Conservation (phyloP, 345 rosid genomes). For the Dipteronia sinensis region DNA sequence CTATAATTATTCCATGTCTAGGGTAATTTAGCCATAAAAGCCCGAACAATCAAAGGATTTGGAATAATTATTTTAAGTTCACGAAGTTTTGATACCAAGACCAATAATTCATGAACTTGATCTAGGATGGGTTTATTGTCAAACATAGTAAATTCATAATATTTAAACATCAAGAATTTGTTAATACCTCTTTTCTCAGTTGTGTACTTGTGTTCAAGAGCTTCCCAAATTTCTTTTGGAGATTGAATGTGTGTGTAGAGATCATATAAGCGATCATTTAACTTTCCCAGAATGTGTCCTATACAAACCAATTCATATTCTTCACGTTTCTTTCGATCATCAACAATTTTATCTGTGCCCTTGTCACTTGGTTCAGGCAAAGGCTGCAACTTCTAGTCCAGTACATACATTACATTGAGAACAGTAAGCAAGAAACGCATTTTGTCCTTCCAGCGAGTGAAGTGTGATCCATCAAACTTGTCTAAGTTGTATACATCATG, state of each 20-base stretch:
- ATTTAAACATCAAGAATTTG: neutral
- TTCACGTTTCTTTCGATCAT: neutral
- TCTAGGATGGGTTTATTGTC: neutral
- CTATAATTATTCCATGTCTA: neutral
- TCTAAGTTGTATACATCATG: neutral
- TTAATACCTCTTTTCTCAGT: neutral
- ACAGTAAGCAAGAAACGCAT: neutral
- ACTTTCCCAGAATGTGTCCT: neutral
- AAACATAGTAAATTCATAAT: neutral
- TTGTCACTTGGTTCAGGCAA: neutral
- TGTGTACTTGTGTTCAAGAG: neutral
- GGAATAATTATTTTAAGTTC: neutral
- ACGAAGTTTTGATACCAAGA: neutral
- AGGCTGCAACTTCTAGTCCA: no score
- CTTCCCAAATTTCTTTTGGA: neutral
- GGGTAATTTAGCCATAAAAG: neutral
- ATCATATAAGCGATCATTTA: neutral
- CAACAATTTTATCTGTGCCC: neutral
- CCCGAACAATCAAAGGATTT: neutral
- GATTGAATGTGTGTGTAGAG: neutral
- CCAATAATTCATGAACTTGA: conserved; percentile 6
- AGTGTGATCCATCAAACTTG: neutral
- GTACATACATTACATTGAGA: neutral
- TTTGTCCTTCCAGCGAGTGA: neutral
- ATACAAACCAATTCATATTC: neutral